Percentiles rank a stretch among this genome's conserved stretches.
Evolutionary conservation across 1,284 basidiomycete genomes (phyloP).

Genomic region (Apiotrichum gamsii): DNA sequence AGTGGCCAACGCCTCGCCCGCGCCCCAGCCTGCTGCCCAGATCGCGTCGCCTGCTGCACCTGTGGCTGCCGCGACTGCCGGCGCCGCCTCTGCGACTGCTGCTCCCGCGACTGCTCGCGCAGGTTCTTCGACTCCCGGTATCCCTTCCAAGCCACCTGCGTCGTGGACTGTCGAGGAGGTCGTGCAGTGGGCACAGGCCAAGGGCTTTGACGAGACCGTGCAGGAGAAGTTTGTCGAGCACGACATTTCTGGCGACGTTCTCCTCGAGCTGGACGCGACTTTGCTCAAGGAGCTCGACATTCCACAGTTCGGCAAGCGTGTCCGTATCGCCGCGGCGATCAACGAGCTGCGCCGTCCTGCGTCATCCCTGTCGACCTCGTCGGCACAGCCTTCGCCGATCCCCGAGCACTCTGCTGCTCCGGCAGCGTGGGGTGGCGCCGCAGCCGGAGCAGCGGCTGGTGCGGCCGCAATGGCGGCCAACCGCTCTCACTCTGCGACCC

Average conservation of each 20-base stretch:
- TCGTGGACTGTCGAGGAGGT: conserved; percentile 86
- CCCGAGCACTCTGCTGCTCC: neutral
- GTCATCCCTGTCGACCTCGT: conserved; percentile 47
- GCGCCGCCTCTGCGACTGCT: neutral
- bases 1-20: neutral
- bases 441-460: neutral
- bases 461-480: neutral
- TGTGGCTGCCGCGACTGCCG: too few species aligned
- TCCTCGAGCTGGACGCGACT: conserved; percentile 87
- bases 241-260: conserved; percentile 95
- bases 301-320: conserved; percentile 85
- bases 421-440: neutral
- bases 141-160: conserved; percentile 50
- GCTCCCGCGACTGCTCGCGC: conserved; percentile 3
- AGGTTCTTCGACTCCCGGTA: conserved; percentile 2
- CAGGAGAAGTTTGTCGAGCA: conserved; percentile 79
- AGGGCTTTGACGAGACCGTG: conserved; percentile 77
- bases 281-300: conserved; percentile 96
- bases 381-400: conserved; percentile 10
- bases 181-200: conserved; percentile 75
- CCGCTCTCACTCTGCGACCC: neutral
- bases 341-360: conserved; percentile 71
- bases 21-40: conserved; percentile 9
- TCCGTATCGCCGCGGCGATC: conserved; percentile 92
- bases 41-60: conserved; percentile 5